These are phyloP conservation scores for Heteromeles arbutifolia DNA, from an alignment of 306 rosid species.

Conservation along the genomic window DNA sequence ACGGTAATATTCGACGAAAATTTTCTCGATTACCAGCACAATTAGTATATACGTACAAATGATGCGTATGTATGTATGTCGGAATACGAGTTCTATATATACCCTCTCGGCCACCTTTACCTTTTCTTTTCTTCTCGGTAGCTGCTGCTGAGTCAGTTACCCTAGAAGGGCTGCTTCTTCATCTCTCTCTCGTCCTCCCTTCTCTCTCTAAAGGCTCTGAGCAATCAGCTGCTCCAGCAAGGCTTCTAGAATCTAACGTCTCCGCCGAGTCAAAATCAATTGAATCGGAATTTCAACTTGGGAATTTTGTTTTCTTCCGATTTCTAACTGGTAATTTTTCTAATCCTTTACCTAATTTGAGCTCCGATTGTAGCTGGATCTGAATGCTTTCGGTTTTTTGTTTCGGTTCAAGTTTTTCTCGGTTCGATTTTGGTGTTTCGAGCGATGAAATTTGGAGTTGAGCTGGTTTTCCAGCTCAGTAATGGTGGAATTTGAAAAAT, in stretches of 20 bases:
- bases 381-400: neutral
- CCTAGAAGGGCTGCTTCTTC: constrained; percentile 3
- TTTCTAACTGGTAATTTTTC: constrained; percentile 14
- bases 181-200: neutral
- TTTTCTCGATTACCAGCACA: too few species aligned
- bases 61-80: neutral
- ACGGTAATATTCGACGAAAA: too few species aligned
- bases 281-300: constrained; percentile 1
- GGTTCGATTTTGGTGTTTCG: neutral
- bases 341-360: neutral
- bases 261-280: neutral
- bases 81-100: neutral
- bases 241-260: neutral
- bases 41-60: neutral
- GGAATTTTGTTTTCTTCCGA: neutral
- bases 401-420: neutral
- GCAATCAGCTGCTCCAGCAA: constrained; percentile 3
- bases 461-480: neutral
- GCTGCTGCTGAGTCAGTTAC: constrained; percentile 1
- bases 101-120: neutral
- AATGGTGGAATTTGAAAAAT: neutral
- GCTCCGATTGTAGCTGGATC: constrained; percentile 10
- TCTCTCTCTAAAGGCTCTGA: neutral
- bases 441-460: neutral
- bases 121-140: neutral